Evolutionary conservation across 257 asterid genomes (phyloP).

Genomic region (Solanum microdontum): DNA sequence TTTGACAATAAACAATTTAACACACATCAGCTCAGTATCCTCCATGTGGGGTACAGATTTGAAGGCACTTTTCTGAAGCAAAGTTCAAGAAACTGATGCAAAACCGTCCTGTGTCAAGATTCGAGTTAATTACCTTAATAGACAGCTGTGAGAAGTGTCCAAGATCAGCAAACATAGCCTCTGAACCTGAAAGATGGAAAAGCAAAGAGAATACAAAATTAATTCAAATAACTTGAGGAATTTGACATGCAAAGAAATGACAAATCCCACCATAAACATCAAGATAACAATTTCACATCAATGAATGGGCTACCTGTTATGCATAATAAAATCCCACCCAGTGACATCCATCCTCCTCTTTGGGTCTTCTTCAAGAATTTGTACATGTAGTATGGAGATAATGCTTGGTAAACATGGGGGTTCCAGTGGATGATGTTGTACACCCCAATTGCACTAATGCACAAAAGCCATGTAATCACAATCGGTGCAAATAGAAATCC

Average conservation of each 20-base stretch:
- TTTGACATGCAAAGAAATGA: neutral
- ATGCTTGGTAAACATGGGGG: conserved; percentile 75
- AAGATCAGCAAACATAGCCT: conserved; percentile 97
- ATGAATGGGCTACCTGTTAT: conserved; percentile 48
- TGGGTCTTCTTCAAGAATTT: conserved; percentile 86
- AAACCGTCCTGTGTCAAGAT: neutral
- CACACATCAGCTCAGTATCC: neutral
- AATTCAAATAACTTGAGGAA: neutral
- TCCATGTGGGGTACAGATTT: neutral
- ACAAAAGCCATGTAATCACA: conserved; percentile 83
- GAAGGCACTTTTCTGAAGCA: neutral
- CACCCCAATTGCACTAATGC: conserved; percentile 85
- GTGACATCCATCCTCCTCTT: conserved; percentile 86
- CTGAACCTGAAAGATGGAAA: conserved; percentile 51
- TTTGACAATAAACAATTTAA: neutral
- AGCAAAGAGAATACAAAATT: neutral
- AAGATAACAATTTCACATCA: neutral
- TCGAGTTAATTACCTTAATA: conserved; percentile 47
- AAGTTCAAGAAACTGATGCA: neutral
- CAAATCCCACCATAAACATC: neutral
- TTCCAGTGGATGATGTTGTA: conserved; percentile 85
- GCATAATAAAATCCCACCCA: conserved; percentile 86
- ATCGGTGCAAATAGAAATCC: conserved; percentile 89
- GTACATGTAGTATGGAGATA: conserved; percentile 94
- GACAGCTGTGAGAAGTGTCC: conserved; percentile 94